These are phyloP conservation scores for Fusarium clavum DNA, from an alignment of 2,329 filamentous ascomycete species.

Conservation along the genomic window DNA sequence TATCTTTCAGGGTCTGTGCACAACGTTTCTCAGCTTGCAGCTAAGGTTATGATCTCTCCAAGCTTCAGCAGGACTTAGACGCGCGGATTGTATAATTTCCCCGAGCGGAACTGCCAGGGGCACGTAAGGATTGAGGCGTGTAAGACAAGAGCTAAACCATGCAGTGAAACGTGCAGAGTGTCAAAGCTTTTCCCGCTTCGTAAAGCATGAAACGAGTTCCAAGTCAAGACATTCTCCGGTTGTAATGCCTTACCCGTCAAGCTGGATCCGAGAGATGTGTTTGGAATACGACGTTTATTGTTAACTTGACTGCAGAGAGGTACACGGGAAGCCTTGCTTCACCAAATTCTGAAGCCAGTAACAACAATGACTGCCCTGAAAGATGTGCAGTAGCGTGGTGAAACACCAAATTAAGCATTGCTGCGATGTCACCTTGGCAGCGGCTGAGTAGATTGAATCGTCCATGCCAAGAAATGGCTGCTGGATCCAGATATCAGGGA, in stretches of 20 bases:
- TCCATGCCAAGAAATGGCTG: conserved; percentile 28
- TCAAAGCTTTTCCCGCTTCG: conserved; percentile 13
- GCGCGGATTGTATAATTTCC: conserved; percentile 12
- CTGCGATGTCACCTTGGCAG: conserved; percentile 46
- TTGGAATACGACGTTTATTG: neutral
- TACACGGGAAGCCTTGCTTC: neutral
- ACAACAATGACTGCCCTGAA: conserved; percentile 14
- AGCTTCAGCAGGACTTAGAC: conserved; percentile 11
- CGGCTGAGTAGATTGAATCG: conserved; percentile 36
- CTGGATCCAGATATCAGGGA: conserved; percentile 5
- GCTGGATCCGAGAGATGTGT: neutral
- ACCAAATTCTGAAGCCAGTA: neutral
- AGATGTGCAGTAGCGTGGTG: conserved; percentile 30
- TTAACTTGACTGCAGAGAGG: neutral
- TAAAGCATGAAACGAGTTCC: conserved; percentile 17
- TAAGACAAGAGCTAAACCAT: conserved; percentile 8
- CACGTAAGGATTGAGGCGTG: conserved; percentile 1
- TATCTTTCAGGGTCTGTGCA: conserved; percentile 1
- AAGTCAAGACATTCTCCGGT: neutral
- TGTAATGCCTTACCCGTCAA: neutral
- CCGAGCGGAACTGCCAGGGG: conserved; percentile 6
- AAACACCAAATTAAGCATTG: conserved; percentile 43
- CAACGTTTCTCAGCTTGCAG: neutral
- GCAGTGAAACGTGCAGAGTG: conserved; percentile 27
- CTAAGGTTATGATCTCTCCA: neutral